Evolutionary conservation across 1,139 yeast species (phyloP), one percentile per base, ranked within the genome.

Genomic region (Candida sp.): DNA sequence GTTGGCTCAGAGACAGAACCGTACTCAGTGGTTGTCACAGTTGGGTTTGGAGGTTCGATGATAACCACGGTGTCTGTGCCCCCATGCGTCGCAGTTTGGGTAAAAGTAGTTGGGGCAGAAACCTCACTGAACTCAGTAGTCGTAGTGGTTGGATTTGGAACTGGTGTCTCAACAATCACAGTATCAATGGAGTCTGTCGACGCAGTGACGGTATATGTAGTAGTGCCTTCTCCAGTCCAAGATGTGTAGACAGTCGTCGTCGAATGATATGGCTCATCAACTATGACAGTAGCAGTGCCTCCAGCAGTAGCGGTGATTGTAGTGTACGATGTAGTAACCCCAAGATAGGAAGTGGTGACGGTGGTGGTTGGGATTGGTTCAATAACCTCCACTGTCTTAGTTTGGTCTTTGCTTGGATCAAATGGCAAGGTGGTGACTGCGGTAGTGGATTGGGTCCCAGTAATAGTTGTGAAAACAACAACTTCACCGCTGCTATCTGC

Each of bases 391-490:
- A 66, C 58, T 1, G 66, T 57, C 11, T 42, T 55, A 7, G 58
- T 55, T 7, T 52, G 48, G 26, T 52, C 55, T 7, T 31, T 4
- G 4, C 4, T 5, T 11, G 34, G 9, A 4, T 12, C n/a, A 7
- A 31, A 31, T 8, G 65, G 62, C 27, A 58, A 47, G 12, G 70
- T 66, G 6, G 66, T 60, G 1, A 58, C 51, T 5, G 23, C 12
- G 6, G 71, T 65, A 5, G 58, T 55, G 4, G 60, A 26, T 1
- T 65, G 68, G 7, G 66, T 58, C 57, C 63, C 63, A 25, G 72
- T 67, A 7, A 40, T 43, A 0, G 73, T 68, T 8, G 57, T 49
- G 12, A 58, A 44, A 6, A 55, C 54, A 1, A 63, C 61, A 2
- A 48, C 67, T 23, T 56, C 54, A 46, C 72, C 72, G 47, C 57